These are phyloP conservation scores for Marchantia polymorpha DNA, from an alignment of 225 moss, liverwort and hornwort genomes.

Conservation along the genomic window DNA sequence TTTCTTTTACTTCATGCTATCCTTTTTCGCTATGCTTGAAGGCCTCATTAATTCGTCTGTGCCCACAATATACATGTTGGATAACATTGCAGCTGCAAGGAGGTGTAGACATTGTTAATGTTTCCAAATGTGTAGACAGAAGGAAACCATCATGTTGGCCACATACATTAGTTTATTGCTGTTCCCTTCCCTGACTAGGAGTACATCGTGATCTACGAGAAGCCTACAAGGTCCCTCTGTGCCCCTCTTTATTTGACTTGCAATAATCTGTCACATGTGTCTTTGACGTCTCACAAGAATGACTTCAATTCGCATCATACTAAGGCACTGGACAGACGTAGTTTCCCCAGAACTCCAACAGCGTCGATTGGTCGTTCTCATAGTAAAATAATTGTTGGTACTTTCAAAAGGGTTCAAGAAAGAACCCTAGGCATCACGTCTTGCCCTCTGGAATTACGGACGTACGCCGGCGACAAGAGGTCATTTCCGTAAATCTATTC, in stretches of 20 bases:
- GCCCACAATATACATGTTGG: neutral
- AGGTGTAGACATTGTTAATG: neutral
- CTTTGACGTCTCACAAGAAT: too few species aligned
- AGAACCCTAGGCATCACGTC: neutral
- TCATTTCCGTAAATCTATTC: neutral
- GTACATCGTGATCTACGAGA: neutral
- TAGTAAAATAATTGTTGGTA: neutral
- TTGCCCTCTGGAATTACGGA: neutral
- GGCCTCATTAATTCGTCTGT: neutral
- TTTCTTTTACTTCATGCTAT: neutral
- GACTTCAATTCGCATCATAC: too few species aligned
- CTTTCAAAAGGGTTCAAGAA: neutral
- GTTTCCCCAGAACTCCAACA: neutral
- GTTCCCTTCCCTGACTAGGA: neutral
- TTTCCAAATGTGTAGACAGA: too few species aligned
- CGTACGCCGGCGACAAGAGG: neutral
- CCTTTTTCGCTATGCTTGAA: neutral
- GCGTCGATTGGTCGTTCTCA: neutral
- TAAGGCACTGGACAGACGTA: neutral
- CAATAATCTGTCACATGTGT: too few species aligned
- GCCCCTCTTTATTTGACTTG: too few species aligned
- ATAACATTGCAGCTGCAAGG: neutral
- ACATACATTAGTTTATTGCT: neutral
- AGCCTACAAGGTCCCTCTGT: neutral
- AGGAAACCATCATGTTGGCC: too few species aligned